Evolutionary conservation across 345 rosid genomes (phyloP), one percentile per base, ranked within the genome.

Genomic region (Melaleuca quinquenervia): DNA sequence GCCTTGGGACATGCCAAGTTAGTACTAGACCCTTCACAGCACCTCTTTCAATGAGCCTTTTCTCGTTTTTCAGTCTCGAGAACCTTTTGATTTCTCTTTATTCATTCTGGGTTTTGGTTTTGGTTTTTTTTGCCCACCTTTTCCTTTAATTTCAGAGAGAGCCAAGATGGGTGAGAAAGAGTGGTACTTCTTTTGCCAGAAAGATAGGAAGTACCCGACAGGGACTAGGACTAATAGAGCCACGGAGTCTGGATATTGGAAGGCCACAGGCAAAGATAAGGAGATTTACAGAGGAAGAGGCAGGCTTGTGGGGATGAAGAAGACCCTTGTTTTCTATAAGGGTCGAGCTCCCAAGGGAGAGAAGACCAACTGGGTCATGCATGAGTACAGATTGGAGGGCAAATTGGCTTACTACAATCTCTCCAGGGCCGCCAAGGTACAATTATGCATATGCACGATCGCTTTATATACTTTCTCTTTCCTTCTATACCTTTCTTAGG

Each of bases 331-430:
- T 41, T 97, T 97, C 88, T 97, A 97, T 91, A 90, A 7, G 89
- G 99, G 99, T 16, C 91, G 99, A 92, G 99, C 99, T 55, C 99
- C 99, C 0, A 97, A 92, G 90, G 99, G 99, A 58, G 99, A 95
- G 91, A 97, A 97, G 87, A 91, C 95, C 41, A 96, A 93, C 70
- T 97, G 99, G 99, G 96, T 97, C 45, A 96, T 96, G 98, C 99
- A 97, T 91, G 99, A 97, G 82, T 97, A 87, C 74, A 93, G 99
- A 55, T 94, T 97, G 32, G 98, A 97, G 85, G 99, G 98, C 88
- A 92, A 93, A 89, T 92, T 93, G 91, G 91, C 97, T 15, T 95
- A 92, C 86, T 93, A 89, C 87, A 92, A 89, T 75, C 97, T 96
- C 70, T 95, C 98, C 82, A 94, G 90, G 64, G 50, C 89, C 83